phyloP scores from a whole-genome alignment of 345 rosid genomes.

The Euphorbia tirucalli region DNA sequence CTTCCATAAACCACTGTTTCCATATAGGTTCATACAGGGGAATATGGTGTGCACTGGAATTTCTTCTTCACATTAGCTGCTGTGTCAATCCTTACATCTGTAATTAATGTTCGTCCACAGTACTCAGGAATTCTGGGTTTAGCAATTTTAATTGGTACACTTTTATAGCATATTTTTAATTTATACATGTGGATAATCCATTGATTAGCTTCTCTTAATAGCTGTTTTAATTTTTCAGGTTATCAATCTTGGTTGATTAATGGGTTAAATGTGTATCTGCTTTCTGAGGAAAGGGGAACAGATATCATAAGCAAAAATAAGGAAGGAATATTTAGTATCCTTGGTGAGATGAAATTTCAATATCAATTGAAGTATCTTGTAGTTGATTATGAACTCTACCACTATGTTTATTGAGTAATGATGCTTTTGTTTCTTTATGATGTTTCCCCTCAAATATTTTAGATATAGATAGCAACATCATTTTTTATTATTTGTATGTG shows the following conservation, averaged over 20 bases:
- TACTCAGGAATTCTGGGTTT: slow-evolving; percentile 75
- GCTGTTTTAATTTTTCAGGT: slow-evolving; percentile 45
- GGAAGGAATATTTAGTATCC: slow-evolving; percentile 80
- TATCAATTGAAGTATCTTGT: not conserved
- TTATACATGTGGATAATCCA: slow-evolving; percentile 9
- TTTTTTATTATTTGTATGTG: too few species aligned
- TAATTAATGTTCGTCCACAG: slow-evolving; percentile 53
- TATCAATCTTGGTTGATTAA: slow-evolving; percentile 63
- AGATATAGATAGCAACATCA: too few species aligned
- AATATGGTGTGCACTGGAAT: slow-evolving; percentile 93
- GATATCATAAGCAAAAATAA: slow-evolving; percentile 77
- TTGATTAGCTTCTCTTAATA: slow-evolving; percentile 8
- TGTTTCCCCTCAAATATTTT: not conserved
- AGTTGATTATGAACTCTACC: not conserved
- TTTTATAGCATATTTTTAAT: slow-evolving; percentile 9
- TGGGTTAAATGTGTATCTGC: slow-evolving; percentile 69
- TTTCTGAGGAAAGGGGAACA: slow-evolving; percentile 66
- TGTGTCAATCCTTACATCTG: slow-evolving; percentile 64
- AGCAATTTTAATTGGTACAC: slow-evolving; percentile 55
- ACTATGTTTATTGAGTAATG: not conserved
- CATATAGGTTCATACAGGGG: slow-evolving; percentile 70
- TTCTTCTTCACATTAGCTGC: slow-evolving; percentile 94
- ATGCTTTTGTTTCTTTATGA: not conserved
- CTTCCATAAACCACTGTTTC: not conserved
- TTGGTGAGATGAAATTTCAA: slow-evolving; percentile 46